A percentile compares a stretch with the other conserved stretches of the same genome.
Evolutionary conservation across 1,284 basidiomycete species (phyloP).

Genomic region (Tilletia horrida): DNA sequence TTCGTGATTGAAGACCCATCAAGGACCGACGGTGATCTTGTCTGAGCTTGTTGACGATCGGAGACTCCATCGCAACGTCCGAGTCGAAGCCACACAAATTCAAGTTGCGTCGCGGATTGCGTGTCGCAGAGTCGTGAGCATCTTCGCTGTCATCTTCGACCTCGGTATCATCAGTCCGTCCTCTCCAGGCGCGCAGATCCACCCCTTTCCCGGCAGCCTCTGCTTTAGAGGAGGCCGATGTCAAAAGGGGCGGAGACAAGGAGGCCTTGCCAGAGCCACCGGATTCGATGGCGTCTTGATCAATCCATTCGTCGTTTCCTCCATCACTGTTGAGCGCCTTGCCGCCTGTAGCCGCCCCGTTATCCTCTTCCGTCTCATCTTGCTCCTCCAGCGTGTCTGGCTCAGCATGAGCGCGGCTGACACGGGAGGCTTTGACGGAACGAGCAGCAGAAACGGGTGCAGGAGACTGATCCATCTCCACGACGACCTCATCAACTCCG

Average conservation of each 20-base stretch:
- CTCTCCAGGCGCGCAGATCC: conserved; percentile 9
- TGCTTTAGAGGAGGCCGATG: too few species aligned
- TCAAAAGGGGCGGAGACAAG: neutral
- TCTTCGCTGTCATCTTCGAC: conserved; percentile 4
- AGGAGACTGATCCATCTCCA: conserved; percentile 14
- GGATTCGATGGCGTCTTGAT: neutral
- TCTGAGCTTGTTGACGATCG: conserved; percentile 2
- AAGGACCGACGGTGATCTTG: neutral
- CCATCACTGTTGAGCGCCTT: neutral
- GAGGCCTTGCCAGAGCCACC: conserved; percentile 4
- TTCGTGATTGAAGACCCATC: too few species aligned
- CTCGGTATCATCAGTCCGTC: neutral
- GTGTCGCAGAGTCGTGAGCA: neutral
- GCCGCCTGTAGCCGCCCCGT: neutral
- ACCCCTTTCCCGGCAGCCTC: neutral
- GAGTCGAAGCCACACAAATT: neutral
- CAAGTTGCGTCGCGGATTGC: neutral
- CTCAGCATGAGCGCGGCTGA: neutral
- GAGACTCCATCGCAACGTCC: conserved; percentile 12
- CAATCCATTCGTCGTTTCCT: conserved; percentile 11
- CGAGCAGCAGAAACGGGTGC: conserved; percentile 2
- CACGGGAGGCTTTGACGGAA: conserved; percentile 1
- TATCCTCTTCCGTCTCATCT: neutral
- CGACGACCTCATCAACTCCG: conserved; percentile 3
- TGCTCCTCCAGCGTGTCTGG: neutral